Evolutionary conservation across 2,329 filamentous ascomycete species (phyloP), one percentile per base, ranked within the genome.

Genomic region (Aspergillus felis): DNA sequence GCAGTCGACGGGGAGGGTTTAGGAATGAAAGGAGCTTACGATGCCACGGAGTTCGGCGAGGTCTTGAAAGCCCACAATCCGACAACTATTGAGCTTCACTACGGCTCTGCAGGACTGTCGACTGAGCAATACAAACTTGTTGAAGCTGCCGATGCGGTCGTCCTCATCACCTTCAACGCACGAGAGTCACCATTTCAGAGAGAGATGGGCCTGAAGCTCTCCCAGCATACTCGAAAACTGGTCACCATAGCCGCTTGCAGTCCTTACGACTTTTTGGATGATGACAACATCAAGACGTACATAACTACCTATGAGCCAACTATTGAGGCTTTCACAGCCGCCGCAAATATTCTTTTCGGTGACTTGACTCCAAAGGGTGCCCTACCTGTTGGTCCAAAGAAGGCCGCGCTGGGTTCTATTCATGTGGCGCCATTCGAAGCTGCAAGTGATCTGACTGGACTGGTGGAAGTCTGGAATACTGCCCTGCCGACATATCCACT

Each of bases 251-350:
- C 76, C 29, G 75, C 73, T 4, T 76, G 75, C 56, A 75, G 71
- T 60, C 76, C 77, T 2, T 79, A 78, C 55, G 78, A 79, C 57
- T 78, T 79, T 27, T 62, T 79, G 4, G 68, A 76, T 24, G 70
- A 71, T 9, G 56, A 57, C 1, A 63, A 61, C 7, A 67, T 77
- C 29, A 68, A 69, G 53, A 79, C 77, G 20, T 79, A 79, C 51
- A 69, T 79, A 35, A 64, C 75, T 5, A 78, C 74, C 5, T 78
- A 79, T 53, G 77, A 79, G 52, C 77, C 77, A 14, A 79, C 75
- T 0, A 52, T 70, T 12, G 74, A 76, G 49, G 76, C 77, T 3
- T 79, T 79, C 55, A 61, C 66, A 22, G 71, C 74, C 9, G 76
- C 75, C 6, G 64, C 70, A 3, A 65, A 73, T 50, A 64, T 76